These are phyloP conservation scores for Discostella pseudostelligera DNA, from an alignment of 108 stramenopile species.

Conservation along the genomic window DNA sequence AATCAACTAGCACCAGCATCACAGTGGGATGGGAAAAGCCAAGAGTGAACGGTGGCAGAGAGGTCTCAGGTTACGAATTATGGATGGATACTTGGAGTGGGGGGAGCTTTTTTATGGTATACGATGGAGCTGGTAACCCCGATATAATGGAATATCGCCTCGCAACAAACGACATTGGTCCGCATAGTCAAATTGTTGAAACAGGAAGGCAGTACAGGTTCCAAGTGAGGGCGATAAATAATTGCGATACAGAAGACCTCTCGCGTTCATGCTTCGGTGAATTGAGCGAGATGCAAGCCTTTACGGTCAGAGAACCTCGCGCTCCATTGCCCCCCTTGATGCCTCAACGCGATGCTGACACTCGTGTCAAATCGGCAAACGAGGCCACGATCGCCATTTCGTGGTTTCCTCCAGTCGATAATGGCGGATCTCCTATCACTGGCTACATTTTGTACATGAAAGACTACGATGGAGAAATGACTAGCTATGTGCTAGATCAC, in stretches of 20 bases:
- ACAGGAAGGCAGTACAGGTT: slow-evolving; percentile 73
- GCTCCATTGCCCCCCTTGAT: slow-evolving; percentile 63
- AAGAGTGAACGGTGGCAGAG: slow-evolving; percentile 67
- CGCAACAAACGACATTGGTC: slow-evolving; percentile 39
- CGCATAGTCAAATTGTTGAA: slow-evolving; percentile 59
- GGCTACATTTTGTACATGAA: slow-evolving; percentile 68
- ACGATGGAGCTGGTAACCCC: slow-evolving; percentile 71
- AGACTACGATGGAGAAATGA: slow-evolving; percentile 36
- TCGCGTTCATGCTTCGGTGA: slow-evolving; percentile 59
- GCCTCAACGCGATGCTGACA: slow-evolving; percentile 55
- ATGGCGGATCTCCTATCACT: slow-evolving; percentile 79
- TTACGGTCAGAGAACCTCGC: slow-evolving; percentile 65
- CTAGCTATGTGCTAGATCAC: slow-evolving; percentile 22
- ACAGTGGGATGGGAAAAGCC: slow-evolving; percentile 74
- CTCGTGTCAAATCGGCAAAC: slow-evolving; percentile 28
- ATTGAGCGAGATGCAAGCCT: slow-evolving; percentile 62
- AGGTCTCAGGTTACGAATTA: slow-evolving; percentile 80
- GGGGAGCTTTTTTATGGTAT: slow-evolving; percentile 60
- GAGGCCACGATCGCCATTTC: slow-evolving; percentile 54
- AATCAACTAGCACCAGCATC: slow-evolving; percentile 63
- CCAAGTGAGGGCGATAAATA: slow-evolving; percentile 80
- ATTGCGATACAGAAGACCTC: slow-evolving; percentile 60
- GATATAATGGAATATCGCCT: slow-evolving; percentile 53
- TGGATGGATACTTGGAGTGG: slow-evolving; percentile 87
- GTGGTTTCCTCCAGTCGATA: slow-evolving; percentile 78